phyloP scores from a whole-genome alignment of 2,329 filamentous ascomycete species.

The Penicillium sp. region DNA sequence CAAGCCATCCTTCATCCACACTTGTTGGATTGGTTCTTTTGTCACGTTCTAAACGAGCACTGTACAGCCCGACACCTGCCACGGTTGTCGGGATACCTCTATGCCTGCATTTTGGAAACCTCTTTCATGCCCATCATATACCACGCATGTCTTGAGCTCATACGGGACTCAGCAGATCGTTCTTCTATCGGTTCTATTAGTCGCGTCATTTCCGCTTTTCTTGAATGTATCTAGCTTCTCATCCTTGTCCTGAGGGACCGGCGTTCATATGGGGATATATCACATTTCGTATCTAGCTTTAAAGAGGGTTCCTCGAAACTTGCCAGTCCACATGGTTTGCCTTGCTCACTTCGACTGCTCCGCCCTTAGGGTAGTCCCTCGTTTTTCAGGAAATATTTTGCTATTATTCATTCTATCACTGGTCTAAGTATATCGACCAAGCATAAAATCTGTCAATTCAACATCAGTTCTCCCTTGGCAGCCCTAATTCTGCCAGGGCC shows the following conservation, averaged over 20 bases:
- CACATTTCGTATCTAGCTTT: constrained; percentile 6
- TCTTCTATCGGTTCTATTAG: not conserved
- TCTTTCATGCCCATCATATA: constrained; percentile 16
- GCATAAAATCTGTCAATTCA: not conserved
- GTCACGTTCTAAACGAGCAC: constrained; percentile 12
- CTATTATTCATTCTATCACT: not conserved
- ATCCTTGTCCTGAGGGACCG: constrained; percentile 8
- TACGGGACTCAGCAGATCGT: not conserved
- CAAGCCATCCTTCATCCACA: not conserved
- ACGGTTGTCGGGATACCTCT: constrained; percentile 6
- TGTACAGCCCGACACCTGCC: constrained; percentile 20
- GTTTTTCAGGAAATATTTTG: not conserved
- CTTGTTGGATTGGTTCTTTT: constrained; percentile 10
- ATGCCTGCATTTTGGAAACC: constrained; percentile 18
- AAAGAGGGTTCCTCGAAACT: not conserved
- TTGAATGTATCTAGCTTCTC: constrained; percentile 10
- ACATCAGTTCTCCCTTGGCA: not conserved
- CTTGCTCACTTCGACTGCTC: not conserved
- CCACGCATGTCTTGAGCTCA: constrained; percentile 7
- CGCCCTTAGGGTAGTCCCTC: not conserved
- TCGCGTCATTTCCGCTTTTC: not conserved
- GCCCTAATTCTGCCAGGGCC: not conserved
- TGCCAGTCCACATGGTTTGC: not conserved
- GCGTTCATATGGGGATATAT: constrained; percentile 14
- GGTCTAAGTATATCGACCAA: not conserved